Evolutionary conservation across 1,284 basidiomycete species (phyloP).

Genomic region (Anthracocystis setariae): DNA sequence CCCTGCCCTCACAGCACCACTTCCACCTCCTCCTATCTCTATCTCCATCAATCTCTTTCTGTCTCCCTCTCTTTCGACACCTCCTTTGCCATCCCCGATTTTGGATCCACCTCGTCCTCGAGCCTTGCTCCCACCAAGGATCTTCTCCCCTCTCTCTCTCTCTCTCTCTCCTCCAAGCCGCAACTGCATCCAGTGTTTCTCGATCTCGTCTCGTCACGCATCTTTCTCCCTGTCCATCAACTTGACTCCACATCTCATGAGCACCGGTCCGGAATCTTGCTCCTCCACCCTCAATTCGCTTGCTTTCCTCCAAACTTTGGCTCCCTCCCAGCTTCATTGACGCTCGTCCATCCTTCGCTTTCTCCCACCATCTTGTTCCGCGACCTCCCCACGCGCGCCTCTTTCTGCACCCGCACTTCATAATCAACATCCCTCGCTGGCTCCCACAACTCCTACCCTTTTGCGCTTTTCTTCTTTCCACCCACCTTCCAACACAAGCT

Average conservation of each 20-base stretch:
- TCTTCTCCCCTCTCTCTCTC: no score
- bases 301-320: constrained; percentile 8
- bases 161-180: neutral
- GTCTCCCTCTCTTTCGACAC: neutral
- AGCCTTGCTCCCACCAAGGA: neutral
- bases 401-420: neutral
- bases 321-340: constrained; percentile 1
- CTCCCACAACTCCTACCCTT: neutral
- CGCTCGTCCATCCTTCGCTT: constrained; percentile 9
- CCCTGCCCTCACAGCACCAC: neutral
- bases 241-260: constrained; percentile 6
- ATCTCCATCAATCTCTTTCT: neutral
- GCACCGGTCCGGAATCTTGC: constrained; percentile 2
- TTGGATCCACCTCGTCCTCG: neutral
- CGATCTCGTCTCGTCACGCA: neutral
- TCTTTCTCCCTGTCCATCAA: neutral
- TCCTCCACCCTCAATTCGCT: constrained; percentile 3
- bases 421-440: neutral
- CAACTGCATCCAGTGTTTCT: neutral
- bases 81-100: neutral
- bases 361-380: constrained; percentile 11
- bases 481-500: neutral
- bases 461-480: no score
- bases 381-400: neutral
- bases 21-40: neutral